Conservation (phyloP, 768 basidiomycete species). For the Rhodosporidiobolus sp. region DNA sequence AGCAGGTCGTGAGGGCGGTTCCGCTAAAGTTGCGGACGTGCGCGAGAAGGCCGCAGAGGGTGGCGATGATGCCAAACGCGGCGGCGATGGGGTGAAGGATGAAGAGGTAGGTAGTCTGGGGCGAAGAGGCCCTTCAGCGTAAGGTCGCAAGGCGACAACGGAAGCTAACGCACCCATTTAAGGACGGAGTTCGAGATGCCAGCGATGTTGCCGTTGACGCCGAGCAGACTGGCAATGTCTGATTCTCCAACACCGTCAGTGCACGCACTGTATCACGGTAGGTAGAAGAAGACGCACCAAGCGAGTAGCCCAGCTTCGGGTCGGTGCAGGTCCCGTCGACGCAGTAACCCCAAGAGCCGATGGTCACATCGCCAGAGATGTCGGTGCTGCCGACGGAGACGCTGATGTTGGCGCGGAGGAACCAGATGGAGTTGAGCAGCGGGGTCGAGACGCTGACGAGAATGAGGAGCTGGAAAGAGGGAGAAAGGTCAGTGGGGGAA, state of each 20-base stretch:
- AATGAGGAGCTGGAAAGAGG: constrained; percentile 60
- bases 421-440: constrained; percentile 79
- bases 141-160: neutral
- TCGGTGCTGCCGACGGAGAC: constrained; percentile 50
- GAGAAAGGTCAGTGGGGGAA: too few relatives aligned
- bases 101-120: constrained; percentile 73
- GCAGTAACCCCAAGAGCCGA: constrained; percentile 91
- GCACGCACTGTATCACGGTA: too few relatives aligned
- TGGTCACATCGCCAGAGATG: constrained; percentile 61
- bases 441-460: constrained; percentile 89
- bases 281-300: constrained; percentile 59
- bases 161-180: constrained; percentile 62
- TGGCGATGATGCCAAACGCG: constrained; percentile 63
- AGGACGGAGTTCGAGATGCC: constrained; percentile 77
- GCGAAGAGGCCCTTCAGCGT: neutral
- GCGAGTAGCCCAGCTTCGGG: constrained; percentile 78
- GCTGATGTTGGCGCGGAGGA: constrained; percentile 68
- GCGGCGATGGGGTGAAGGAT: constrained; percentile 84
- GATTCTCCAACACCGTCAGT: too few relatives aligned
- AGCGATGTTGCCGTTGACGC: constrained; percentile 59
- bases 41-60: constrained; percentile 79
- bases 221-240: constrained; percentile 82
- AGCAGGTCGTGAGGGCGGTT: constrained; percentile 48
- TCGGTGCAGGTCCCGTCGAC: constrained; percentile 67
- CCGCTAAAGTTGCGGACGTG: constrained; percentile 77